Conservation (phyloP, 352 stramenopile genomes). For the Phytophthora citrophthora region DNA sequence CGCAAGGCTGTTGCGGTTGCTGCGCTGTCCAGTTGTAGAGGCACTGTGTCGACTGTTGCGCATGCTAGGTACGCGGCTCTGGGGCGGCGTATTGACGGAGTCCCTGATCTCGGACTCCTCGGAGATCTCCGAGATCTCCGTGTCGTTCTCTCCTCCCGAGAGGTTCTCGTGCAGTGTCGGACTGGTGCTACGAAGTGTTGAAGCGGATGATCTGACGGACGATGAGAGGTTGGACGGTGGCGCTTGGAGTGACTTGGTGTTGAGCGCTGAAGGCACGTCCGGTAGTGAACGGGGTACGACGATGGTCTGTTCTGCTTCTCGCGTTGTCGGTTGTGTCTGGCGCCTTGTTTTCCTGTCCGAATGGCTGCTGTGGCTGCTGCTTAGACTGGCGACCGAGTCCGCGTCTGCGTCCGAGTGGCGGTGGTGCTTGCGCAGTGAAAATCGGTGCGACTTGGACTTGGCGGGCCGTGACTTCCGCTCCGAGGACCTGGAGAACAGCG, state of each 20-base stretch:
- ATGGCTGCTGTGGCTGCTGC: slow-evolving; percentile 28
- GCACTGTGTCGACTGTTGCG: slow-evolving; percentile 42
- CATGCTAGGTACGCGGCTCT: slow-evolving; percentile 23
- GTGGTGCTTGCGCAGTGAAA: slow-evolving; percentile 76
- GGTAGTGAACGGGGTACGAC: slow-evolving; percentile 21
- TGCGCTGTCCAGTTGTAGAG: slow-evolving; percentile 11
- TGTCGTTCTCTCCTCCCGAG: slow-evolving; percentile 47
- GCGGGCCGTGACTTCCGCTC: slow-evolving; percentile 29
- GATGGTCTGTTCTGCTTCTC: slow-evolving; percentile 29
- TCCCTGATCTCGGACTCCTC: slow-evolving; percentile 38
- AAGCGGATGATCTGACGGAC: slow-evolving; percentile 61
- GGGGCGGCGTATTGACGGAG: slow-evolving; percentile 27
- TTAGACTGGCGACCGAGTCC: slow-evolving; percentile 16
- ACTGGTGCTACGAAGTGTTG: slow-evolving; percentile 43
- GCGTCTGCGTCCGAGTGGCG: slow-evolving; percentile 26
- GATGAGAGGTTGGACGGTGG: slow-evolving; percentile 53
- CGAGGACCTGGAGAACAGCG: slow-evolving; percentile 69
- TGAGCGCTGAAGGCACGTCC: neutral
- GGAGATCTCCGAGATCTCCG: slow-evolving; percentile 34
- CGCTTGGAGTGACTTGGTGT: slow-evolving; percentile 30
- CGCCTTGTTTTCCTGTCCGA: slow-evolving; percentile 29
- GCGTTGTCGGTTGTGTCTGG: slow-evolving; percentile 26
- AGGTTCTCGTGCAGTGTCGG: slow-evolving; percentile 52
- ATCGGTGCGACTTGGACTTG: slow-evolving; percentile 63
- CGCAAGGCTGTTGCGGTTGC: slow-evolving; percentile 56